Evolutionary conservation across 2,329 filamentous ascomycete species (phyloP).

Genomic region (Pestalotiopsis sp.): DNA sequence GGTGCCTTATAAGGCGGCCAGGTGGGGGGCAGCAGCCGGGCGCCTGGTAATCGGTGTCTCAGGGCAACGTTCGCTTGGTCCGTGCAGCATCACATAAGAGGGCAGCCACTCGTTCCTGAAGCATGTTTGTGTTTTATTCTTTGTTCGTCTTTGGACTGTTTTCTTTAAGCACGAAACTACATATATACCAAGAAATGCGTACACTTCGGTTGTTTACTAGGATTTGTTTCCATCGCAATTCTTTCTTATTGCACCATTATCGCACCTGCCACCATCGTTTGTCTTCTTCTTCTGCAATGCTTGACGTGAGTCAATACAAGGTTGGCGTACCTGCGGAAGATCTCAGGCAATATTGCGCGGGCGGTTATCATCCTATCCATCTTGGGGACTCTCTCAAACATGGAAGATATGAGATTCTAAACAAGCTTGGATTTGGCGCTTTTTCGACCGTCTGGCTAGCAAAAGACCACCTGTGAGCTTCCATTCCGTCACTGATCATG

Average conservation of each 20-base stretch:
- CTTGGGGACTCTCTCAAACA: not conserved
- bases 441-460: not conserved
- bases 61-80: not conserved
- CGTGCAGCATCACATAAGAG: not conserved
- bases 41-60: no score
- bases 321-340: not conserved
- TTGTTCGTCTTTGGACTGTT: no score
- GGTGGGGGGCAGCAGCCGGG: no score
- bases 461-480: not conserved
- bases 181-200: not conserved
- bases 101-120: not conserved
- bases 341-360: not conserved
- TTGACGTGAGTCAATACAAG: not conserved
- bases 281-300: not conserved
- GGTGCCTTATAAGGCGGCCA: no score
- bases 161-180: not conserved
- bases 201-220: not conserved
- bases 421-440: not conserved
- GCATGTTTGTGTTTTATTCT: not conserved
- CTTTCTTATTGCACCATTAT: not conserved
- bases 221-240: not conserved
- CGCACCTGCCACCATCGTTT: not conserved
- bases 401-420: not conserved
- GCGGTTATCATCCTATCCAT: not conserved
- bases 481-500: not conserved